These are phyloP conservation scores for Cyclanthera cordifolia DNA, from an alignment of 306 rosid genomes.

Conservation along the genomic window DNA sequence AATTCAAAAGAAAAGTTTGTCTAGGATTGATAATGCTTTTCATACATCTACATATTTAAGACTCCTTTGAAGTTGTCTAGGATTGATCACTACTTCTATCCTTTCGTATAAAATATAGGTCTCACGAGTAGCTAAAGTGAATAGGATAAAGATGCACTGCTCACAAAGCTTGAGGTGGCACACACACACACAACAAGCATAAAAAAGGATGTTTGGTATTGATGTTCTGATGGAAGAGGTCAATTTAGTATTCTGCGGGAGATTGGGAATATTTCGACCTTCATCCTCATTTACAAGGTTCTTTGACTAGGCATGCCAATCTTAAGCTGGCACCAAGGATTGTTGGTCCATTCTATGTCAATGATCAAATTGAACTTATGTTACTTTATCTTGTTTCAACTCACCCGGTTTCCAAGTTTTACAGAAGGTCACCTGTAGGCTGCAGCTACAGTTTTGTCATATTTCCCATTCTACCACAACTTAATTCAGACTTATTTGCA, in stretches of 20 bases:
- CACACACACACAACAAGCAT: no score
- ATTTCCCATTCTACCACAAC: background rate
- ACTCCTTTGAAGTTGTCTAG: no score
- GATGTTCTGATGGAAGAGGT: background rate
- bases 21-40: no score
- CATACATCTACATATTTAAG: no score
- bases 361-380: background rate
- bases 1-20: no score
- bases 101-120: no score
- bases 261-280: background rate
- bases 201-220: no score
- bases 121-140: no score
- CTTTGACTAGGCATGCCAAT: background rate
- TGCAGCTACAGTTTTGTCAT: background rate
- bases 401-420: background rate
- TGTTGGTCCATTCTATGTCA: background rate
- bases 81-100: no score
- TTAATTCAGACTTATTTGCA: background rate
- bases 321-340: background rate
- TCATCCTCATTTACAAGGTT: background rate
- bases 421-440: background rate
- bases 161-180: no score
- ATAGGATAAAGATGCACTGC: no score
- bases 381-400: background rate
- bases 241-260: background rate